phyloP scores from a whole-genome alignment of 116 monocot genomes.

The Zostera marina region DNA sequence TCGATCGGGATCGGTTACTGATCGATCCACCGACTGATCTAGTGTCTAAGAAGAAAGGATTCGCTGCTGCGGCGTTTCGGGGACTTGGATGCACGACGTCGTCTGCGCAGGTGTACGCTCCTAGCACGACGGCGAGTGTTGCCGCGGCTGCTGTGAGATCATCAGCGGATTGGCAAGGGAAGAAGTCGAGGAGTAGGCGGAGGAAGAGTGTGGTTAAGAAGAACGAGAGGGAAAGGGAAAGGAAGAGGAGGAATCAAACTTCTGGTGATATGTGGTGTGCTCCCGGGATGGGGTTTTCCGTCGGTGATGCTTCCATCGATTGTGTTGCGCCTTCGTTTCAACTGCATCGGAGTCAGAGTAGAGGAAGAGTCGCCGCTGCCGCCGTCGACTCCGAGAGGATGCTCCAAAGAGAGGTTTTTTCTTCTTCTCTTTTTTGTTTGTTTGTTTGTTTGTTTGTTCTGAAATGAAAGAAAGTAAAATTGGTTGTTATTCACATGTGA shows the following conservation, averaged over 20 bases:
- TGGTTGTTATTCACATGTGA: too few species aligned
- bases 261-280: slow-evolving; percentile 12
- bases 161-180: slow-evolving; percentile 36
- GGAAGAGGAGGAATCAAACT: background rate
- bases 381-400: slow-evolving; percentile 16
- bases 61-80: slow-evolving; percentile 24
- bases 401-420: slow-evolving; percentile 39
- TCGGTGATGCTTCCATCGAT: slow-evolving; percentile 9
- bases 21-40: slow-evolving; percentile 1
- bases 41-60: slow-evolving; percentile 15
- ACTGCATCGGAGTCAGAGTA: background rate
- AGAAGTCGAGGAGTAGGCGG: slow-evolving; percentile 16
- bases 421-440: background rate
- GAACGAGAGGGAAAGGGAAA: slow-evolving; percentile 6
- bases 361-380: slow-evolving; percentile 2
- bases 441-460: too few species aligned
- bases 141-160: slow-evolving; percentile 35
- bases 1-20: slow-evolving; percentile 6
- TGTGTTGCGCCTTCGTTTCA: slow-evolving; percentile 15
- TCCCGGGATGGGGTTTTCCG: slow-evolving; percentile 15
- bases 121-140: background rate
- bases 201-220: slow-evolving; percentile 10
- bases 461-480: too few species aligned
- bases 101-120: slow-evolving; percentile 17
- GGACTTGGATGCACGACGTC: slow-evolving; percentile 41